A percentile compares a stretch with the other conserved stretches of the same genome.
Evolutionary conservation across 192 early-diverging fungal genomes (phyloP).

Genomic region (Paraglomus occultum): DNA sequence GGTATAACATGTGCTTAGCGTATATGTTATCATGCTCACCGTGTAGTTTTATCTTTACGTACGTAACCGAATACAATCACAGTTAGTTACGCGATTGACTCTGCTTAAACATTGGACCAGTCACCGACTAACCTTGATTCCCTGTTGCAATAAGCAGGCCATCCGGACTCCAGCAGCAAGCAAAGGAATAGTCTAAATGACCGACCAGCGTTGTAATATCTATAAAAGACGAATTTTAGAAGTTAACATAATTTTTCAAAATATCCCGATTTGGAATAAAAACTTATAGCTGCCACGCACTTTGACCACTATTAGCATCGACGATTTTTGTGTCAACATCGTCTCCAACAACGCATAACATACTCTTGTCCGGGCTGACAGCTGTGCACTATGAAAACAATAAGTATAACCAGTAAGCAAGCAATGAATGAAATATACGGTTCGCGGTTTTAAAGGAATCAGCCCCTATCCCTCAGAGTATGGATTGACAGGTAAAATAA

Average conservation of each 20-base stretch:
- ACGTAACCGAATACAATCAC: neutral
- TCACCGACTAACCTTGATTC: constrained; percentile 44
- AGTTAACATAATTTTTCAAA: neutral
- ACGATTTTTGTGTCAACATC: constrained; percentile 44
- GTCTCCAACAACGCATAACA: constrained; percentile 62
- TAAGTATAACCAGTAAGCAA: constrained; percentile 5
- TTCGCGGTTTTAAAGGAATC: neutral
- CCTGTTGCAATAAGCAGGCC: constrained; percentile 60
- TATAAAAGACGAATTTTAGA: constrained; percentile 14
- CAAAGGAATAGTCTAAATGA: constrained; percentile 67
- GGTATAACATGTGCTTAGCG: neutral
- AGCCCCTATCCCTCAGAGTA: no score
- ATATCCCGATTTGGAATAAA: neutral
- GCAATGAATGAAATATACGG: no score
- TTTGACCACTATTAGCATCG: constrained; percentile 46
- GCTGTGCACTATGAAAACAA: constrained; percentile 51
- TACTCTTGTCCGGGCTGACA: constrained; percentile 48
- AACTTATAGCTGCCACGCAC: constrained; percentile 25
- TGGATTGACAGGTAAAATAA: no score
- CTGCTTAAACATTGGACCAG: no score
- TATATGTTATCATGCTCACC: constrained; percentile 21
- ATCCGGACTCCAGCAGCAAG: constrained; percentile 63
- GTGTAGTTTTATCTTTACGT: constrained; percentile 40
- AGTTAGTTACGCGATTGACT: neutral
- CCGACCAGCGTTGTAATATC: constrained; percentile 45